Conservation (phyloP, 768 basidiomycete genomes). For the Rhizopogon salebrosus region DNA sequence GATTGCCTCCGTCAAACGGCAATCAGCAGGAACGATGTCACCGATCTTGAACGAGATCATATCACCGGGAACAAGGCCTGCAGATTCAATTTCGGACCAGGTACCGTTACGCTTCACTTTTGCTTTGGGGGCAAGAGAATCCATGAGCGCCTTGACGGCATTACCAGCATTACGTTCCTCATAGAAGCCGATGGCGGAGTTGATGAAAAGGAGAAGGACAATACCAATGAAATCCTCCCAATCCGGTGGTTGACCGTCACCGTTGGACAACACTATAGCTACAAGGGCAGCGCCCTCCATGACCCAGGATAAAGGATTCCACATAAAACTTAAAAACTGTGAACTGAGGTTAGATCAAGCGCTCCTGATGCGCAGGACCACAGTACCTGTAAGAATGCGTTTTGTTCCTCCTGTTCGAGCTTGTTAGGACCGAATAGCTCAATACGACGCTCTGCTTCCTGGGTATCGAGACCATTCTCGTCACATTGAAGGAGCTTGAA, state of each 20-base stretch:
- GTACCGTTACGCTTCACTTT: constrained; percentile 81
- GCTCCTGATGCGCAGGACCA: neutral
- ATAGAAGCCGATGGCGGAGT: constrained; percentile 97
- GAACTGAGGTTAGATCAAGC: neutral
- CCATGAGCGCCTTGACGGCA: constrained; percentile 99
- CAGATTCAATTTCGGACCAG: constrained; percentile 90
- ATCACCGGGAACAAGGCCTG: constrained; percentile 90
- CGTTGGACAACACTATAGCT: constrained; percentile 95
- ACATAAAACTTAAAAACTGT: constrained; percentile 95
- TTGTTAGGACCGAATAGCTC: constrained; percentile 97
- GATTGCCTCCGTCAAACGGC: constrained; percentile 93
- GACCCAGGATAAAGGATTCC: constrained; percentile 99
- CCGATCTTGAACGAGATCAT: constrained; percentile 98
- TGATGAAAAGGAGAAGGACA: constrained; percentile 84
- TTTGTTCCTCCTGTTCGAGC: constrained; percentile 87
- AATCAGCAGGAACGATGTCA: constrained; percentile 97
- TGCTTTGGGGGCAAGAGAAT: constrained; percentile 97
- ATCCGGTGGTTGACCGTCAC: constrained; percentile 79
- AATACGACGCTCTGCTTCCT: constrained; percentile 79
- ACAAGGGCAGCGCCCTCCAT: constrained; percentile 97
- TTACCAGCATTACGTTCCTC: constrained; percentile 97
- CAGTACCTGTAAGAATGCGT: constrained; percentile 80
- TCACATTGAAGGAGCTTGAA: constrained; percentile 92
- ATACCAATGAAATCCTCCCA: constrained; percentile 99
- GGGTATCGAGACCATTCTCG: constrained; percentile 68